Evolutionary conservation across 352 stramenopile genomes (phyloP).

Genomic region (Globisporangium sylvaticum): DNA sequence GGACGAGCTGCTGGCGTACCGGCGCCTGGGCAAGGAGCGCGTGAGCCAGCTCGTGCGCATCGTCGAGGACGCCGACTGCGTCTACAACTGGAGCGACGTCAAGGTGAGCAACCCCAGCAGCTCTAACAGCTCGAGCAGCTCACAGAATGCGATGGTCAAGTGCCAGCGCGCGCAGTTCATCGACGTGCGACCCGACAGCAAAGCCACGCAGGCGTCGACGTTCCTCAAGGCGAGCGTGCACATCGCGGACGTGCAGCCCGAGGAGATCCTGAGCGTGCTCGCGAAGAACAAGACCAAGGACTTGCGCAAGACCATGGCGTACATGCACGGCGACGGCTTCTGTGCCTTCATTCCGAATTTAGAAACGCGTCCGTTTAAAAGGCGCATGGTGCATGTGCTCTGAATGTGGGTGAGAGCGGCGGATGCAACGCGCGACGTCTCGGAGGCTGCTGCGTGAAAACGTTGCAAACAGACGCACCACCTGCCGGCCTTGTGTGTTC

Average conservation of each 20-base stretch:
- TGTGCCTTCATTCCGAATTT: slow-evolving; percentile 17
- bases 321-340: slow-evolving; percentile 48
- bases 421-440: neutral
- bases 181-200: slow-evolving; percentile 45
- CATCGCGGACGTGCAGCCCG: slow-evolving; percentile 48
- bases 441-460: neutral
- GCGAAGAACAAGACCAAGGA: slow-evolving; percentile 55
- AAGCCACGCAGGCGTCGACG: slow-evolving; percentile 35
- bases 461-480: neutral
- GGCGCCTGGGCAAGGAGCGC: slow-evolving; percentile 70
- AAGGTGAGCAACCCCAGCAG: slow-evolving; percentile 13
- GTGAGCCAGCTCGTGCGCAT: slow-evolving; percentile 71
- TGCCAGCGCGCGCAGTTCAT: slow-evolving; percentile 58
- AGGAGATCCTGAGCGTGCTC: slow-evolving; percentile 61
- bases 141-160: slow-evolving; percentile 13
- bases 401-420: neutral
- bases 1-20: slow-evolving; percentile 74
- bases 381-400: neutral
- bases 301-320: slow-evolving; percentile 43
- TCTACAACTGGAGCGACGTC: slow-evolving; percentile 61
- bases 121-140: neutral
- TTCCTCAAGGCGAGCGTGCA: slow-evolving; percentile 64
- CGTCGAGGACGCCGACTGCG: slow-evolving; percentile 70
- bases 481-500: neutral
- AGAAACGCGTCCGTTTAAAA: neutral